Base-by-base conservation (phyloP, 2,329 filamentous ascomycete species). In the Fusarium burgessii region DNA sequence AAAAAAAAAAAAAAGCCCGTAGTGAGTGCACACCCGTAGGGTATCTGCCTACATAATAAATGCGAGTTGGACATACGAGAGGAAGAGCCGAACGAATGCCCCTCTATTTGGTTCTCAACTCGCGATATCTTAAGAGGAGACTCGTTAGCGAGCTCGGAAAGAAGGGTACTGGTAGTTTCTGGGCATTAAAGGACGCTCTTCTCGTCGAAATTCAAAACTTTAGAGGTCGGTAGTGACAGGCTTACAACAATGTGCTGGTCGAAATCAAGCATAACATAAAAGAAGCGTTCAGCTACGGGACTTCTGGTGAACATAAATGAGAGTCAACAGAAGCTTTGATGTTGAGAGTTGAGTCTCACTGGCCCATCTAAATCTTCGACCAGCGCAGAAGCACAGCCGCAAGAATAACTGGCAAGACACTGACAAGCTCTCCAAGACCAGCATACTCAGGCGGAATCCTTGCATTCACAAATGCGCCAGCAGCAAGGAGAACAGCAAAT, bases 351-450 rank as follows among this genome's bases (percentile, higher is more conserved):
- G 32, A 18, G 33, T 40, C 32, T 40, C 36, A 35, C 14, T 29
- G 32, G 32, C 27, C 15, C 6, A 14, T 23, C 27, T 73, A 77
- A 32, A 77, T 58, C 52, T 74, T 73, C 3, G 75, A 68, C 75
- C 75, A 77, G 15, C 74, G 75, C 33, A 77, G 54, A 33, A 77
- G 68, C 14, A 77, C 63, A 6, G 75, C 75, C 0, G 75, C 75
- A 54, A 68, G 54, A 71, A 93, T 86, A 6, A 94, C 91, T 0
- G 92, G 92, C 76, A 93, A 62, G 0, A 95, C 90, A 74, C 92
- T 94, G 1, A 93, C 90, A 35, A 94, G 77, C 81, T 94, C 92
- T 0, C 92, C 92, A 12, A 94, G 74, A 0, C 90, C 92, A 0
- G 91, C 91, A 83, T 86, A 93, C 68, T 85, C 81, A 0, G 91